Evolutionary conservation across 495 filamentous ascomycete genomes (phyloP).

Genomic region (Penicillium nucicola): DNA sequence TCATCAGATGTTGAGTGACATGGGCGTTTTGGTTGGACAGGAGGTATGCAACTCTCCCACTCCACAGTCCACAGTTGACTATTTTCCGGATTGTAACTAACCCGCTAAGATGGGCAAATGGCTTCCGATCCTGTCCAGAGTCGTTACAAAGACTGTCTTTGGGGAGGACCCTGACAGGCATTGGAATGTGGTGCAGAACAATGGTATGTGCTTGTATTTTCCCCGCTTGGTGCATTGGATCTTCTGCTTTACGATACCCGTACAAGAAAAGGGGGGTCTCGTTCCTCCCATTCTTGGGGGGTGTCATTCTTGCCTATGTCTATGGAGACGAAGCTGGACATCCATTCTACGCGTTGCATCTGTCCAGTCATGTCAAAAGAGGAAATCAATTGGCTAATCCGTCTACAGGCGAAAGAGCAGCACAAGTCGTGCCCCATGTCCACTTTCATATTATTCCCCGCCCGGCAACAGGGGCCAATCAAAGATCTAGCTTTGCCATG

Average conservation of each 20-base stretch:
- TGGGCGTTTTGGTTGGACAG: conserved; percentile 49
- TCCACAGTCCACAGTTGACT: too few relatives aligned
- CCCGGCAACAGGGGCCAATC: conserved; percentile 30
- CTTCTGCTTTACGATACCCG: background rate
- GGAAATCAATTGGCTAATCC: conserved; percentile 3
- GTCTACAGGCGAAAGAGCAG: conserved; percentile 64
- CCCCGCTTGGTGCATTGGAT: too few relatives aligned
- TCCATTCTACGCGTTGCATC: too few relatives aligned
- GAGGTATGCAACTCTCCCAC: too few relatives aligned
- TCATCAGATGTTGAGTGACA: conserved; percentile 66
- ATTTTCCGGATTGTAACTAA: too few relatives aligned
- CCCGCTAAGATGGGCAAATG: conserved; percentile 65
- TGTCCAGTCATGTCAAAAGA: too few relatives aligned
- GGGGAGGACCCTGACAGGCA: conserved; percentile 40
- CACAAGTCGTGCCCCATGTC: conserved; percentile 86
- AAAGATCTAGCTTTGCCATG: conserved; percentile 64
- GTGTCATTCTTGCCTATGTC: background rate
- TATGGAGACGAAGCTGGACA: background rate
- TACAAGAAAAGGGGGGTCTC: background rate
- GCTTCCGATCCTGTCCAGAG: conserved; percentile 71
- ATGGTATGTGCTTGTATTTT: conserved; percentile 66
- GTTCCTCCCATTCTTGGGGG: background rate
- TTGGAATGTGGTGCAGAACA: conserved; percentile 92
- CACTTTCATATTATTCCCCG: conserved; percentile 92
- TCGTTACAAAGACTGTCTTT: conserved; percentile 54